These are phyloP conservation scores for Loxodes magnus DNA, from an alignment of 73 alveolate genomes.

Conservation along the genomic window DNA sequence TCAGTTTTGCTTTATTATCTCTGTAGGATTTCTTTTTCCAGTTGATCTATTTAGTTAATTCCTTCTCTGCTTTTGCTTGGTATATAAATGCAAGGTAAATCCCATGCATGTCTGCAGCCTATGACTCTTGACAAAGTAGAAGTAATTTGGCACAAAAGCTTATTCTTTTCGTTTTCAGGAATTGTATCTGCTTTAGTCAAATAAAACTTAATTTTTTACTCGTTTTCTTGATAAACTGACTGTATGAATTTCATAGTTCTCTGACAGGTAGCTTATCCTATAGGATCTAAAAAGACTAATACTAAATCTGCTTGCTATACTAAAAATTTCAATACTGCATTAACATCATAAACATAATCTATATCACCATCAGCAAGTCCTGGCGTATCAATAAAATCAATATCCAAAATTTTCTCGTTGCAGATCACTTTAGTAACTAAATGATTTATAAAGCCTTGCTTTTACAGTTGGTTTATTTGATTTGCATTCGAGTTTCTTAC, in stretches of 20 bases:
- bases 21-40: too few relatives aligned
- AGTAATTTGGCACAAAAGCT: not conserved
- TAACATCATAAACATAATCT: slow-evolving; percentile 19
- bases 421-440: not conserved
- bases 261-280: slow-evolving; percentile 23
- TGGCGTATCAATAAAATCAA: slow-evolving; percentile 34
- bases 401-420: slow-evolving; percentile 9
- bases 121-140: too few relatives aligned
- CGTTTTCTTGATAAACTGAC: not conserved
- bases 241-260: slow-evolving; percentile 20
- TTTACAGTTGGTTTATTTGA: too few relatives aligned
- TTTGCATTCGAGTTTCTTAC: too few relatives aligned
- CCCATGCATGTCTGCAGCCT: too few relatives aligned
- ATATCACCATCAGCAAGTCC: slow-evolving; percentile 41
- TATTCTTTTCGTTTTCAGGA: not conserved
- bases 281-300: slow-evolving; percentile 29
- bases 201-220: slow-evolving; percentile 5
- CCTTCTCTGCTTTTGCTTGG: too few relatives aligned
- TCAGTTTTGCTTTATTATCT: too few relatives aligned
- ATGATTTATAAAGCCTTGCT: slow-evolving; percentile 12
- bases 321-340: slow-evolving; percentile 13
- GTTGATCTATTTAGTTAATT: too few relatives aligned
- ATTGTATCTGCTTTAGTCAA: slow-evolving; percentile 25
- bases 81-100: too few relatives aligned
- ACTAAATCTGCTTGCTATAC: slow-evolving; percentile 21